Conservation (phyloP, 2,329 filamentous ascomycete genomes). For the Neonectria sp. region DNA sequence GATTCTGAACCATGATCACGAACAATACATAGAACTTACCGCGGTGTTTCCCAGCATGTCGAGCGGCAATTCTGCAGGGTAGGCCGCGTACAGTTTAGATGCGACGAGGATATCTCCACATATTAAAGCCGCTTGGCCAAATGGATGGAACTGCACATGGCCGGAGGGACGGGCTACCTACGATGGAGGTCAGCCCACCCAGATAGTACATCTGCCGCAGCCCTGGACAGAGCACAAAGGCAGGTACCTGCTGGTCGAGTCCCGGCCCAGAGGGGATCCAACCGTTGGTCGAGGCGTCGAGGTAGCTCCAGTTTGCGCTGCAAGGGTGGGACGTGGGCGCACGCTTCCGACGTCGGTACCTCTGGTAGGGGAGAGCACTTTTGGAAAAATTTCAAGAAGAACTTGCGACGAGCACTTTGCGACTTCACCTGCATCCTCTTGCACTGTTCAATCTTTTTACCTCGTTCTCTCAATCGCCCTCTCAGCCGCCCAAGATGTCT, state of each 20-base stretch:
- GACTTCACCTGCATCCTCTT: slow-evolving; percentile 15
- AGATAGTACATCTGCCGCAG: too few species aligned
- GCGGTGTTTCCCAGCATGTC: not conserved
- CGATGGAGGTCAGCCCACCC: not conserved
- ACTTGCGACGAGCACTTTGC: slow-evolving; percentile 16
- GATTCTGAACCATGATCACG: not conserved
- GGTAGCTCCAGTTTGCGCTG: not conserved
- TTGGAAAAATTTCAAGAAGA: slow-evolving; percentile 46
- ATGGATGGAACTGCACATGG: slow-evolving; percentile 27
- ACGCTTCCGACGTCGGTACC: slow-evolving; percentile 47
- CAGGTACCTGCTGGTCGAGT: not conserved
- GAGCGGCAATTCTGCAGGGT: slow-evolving; percentile 15
- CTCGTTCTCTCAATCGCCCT: slow-evolving; percentile 13
- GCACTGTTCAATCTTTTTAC: slow-evolving; percentile 12
- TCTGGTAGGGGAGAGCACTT: slow-evolving; percentile 40
- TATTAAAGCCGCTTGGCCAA: slow-evolving; percentile 26
- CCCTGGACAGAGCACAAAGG: too few species aligned
- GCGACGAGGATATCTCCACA: slow-evolving; percentile 20
- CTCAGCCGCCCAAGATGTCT: slow-evolving; percentile 66
- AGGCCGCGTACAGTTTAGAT: slow-evolving; percentile 5
- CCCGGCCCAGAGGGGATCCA: slow-evolving; percentile 20
- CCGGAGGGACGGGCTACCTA: slow-evolving; percentile 9
- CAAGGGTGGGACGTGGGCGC: slow-evolving; percentile 12
- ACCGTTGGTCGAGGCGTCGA: slow-evolving; percentile 12
- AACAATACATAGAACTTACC: not conserved